Conservation (phyloP, 257 asterid genomes). For the Ajuga chamaepitys region DNA sequence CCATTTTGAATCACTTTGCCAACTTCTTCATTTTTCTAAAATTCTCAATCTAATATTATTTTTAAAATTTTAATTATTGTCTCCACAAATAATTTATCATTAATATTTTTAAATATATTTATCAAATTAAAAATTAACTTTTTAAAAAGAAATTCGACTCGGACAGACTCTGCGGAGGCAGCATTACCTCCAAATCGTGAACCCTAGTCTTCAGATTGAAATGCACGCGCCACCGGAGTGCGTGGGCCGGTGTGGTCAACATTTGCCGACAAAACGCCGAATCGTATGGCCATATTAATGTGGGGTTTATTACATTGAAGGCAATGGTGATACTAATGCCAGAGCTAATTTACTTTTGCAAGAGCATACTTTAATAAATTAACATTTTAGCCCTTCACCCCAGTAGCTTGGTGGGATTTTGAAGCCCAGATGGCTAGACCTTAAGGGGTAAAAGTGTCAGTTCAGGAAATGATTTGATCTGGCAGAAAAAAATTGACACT, state of each 20-base stretch:
- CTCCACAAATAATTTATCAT: no score
- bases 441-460: slow-evolving; percentile 9
- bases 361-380: not conserved
- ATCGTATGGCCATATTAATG: slow-evolving; percentile 19
- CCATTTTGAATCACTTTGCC: no score
- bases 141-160: no score
- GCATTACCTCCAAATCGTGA: no score
- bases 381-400: not conserved
- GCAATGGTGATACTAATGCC: not conserved
- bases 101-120: no score
- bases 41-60: no score
- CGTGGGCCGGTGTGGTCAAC: slow-evolving; percentile 24
- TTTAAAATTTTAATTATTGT: no score
- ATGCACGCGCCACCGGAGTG: slow-evolving; percentile 22
- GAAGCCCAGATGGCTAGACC: not conserved
- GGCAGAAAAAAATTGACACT: not conserved
- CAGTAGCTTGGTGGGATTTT: not conserved
- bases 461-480: not conserved
- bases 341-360: not conserved
- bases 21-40: no score
- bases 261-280: slow-evolving; percentile 22
- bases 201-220: not conserved
- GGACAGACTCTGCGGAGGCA: no score
- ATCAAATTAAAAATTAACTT: no score
- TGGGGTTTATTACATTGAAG: slow-evolving; percentile 9